Evolutionary conservation across 2,329 filamentous ascomycete species (phyloP).

Genomic region (Ophiocordyceps australis): DNA sequence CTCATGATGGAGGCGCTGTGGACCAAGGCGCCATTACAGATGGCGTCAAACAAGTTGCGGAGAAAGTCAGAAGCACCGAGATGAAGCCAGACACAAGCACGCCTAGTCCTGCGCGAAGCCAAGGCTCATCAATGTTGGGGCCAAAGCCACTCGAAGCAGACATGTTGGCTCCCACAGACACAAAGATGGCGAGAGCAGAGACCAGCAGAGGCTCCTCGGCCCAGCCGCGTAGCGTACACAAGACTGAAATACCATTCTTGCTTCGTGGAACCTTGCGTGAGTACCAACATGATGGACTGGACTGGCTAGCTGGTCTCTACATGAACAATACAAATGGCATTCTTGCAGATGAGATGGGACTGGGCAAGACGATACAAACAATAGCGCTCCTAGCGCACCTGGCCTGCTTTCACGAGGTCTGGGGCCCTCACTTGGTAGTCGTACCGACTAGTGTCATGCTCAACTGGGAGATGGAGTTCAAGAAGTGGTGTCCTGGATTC

Average conservation of each 20-base stretch:
- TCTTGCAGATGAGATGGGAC: conserved; percentile 92
- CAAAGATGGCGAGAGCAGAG: conserved; percentile 10
- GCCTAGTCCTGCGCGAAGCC: conserved; percentile 23
- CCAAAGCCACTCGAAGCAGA: conserved; percentile 32
- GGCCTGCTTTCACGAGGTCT: conserved; percentile 75
- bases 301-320: conserved; percentile 91
- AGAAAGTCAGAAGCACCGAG: conserved; percentile 19
- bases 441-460: conserved; percentile 97
- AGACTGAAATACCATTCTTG: conserved; percentile 63
- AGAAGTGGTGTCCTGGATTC: conserved; percentile 96
- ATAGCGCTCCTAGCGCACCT: conserved; percentile 87
- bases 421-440: conserved; percentile 91
- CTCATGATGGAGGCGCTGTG: too few species aligned
- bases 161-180: conserved; percentile 18
- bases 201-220: conserved; percentile 16
- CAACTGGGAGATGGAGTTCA: conserved; percentile 99
- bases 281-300: conserved; percentile 92
- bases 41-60: conserved; percentile 3
- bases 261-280: conserved; percentile 79
- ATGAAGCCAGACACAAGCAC: conserved; percentile 23
- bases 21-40: too few species aligned
- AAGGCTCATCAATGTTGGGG: conserved; percentile 29
- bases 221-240: conserved; percentile 19
- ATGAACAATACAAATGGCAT: conserved; percentile 90
- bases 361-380: conserved; percentile 96